A percentile compares a stretch with the other conserved stretches of the same genome.
These are phyloP conservation scores for Vanrija humicola DNA, from an alignment of 1,284 basidiomycete species.

Conservation along the genomic window DNA sequence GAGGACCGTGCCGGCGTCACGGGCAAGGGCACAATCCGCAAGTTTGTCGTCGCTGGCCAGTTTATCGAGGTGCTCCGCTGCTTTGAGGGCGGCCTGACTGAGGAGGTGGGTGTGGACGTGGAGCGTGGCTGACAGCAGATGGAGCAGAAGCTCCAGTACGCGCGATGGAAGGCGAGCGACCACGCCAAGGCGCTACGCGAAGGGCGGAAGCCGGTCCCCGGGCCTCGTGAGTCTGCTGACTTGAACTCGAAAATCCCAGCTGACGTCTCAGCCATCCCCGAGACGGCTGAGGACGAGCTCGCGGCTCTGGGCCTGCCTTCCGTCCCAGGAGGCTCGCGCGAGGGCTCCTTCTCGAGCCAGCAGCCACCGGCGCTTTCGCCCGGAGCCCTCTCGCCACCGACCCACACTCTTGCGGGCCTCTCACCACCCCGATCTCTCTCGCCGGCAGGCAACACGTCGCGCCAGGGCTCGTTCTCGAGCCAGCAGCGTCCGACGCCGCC, in stretches of 20 bases:
- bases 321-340: neutral
- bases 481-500: neutral
- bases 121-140: slow-evolving; percentile 30
- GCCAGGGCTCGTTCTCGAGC: neutral
- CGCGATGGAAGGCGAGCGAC: slow-evolving; percentile 50
- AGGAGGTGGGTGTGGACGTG: slow-evolving; percentile 34
- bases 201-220: slow-evolving; percentile 40
- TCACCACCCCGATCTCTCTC: neutral
- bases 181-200: slow-evolving; percentile 47
- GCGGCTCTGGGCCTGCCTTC: neutral
- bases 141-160: slow-evolving; percentile 50
- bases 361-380: neutral
- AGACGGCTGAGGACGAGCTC: slow-evolving; percentile 13
- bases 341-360: neutral
- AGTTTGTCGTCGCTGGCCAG: slow-evolving; percentile 48
- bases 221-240: slow-evolving; percentile 36
- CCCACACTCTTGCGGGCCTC: too few species aligned
- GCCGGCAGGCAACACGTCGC: neutral
- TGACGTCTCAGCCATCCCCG: slow-evolving; percentile 26
- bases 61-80: slow-evolving; percentile 48
- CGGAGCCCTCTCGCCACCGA: neutral
- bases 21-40: slow-evolving; percentile 57
- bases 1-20: slow-evolving; percentile 62
- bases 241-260: neutral
- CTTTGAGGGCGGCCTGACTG: slow-evolving; percentile 46